Evolutionary conservation across 495 filamentous ascomycete species (phyloP), one percentile per base, ranked within the genome.

Genomic region (Lophiotrema nucula): DNA sequence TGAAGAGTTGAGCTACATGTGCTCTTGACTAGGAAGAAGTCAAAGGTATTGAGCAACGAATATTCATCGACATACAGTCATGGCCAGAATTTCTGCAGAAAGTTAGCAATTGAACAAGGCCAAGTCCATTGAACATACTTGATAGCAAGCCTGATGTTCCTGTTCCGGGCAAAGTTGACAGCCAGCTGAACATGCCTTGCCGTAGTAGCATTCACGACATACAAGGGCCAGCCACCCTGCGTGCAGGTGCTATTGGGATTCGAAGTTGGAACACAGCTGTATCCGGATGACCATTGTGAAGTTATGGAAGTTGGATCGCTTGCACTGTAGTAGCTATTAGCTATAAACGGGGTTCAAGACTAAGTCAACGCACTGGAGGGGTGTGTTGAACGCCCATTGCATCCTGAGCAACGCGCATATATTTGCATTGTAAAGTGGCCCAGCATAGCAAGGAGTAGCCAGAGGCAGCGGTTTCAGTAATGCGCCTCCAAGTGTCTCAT

Each of bases 31-130:
- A n/a, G n/a, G n/a, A n/a, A n/a, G n/a, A n/a, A n/a, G n/a, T n/a
- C n/a, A n/a, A n/a, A n/a, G n/a, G n/a, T n/a, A n/a, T n/a, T n/a
- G n/a, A n/a, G n/a, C n/a, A n/a, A n/a, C n/a, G n/a, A n/a, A n/a
- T n/a, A n/a, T n/a, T n/a, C n/a, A n/a, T n/a, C n/a, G n/a, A n/a
- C n/a, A n/a, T n/a, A n/a, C n/a, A 77, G 64, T 83, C 81, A 54
- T 83, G 76, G 19, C 78, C 78, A 2, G 74, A 77, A 51, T 77
- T 78, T 76, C 60, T 64, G n/a, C 15, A 19, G 13, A 16, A 12
- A 22, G 28, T 58, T 22, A 52, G 21, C 37, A 4, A 24, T 26
- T 11, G 11, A 3, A 44, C 28, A 18, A 1, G 41, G 1, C 1
- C n/a, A n/a, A n/a, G n/a, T n/a, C n/a, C n/a, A n/a, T n/a, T n/a